Evolutionary conservation across 225 moss, liverwort and hornwort genomes (phyloP).

Genomic region (Pseudoscleropodium purum): DNA sequence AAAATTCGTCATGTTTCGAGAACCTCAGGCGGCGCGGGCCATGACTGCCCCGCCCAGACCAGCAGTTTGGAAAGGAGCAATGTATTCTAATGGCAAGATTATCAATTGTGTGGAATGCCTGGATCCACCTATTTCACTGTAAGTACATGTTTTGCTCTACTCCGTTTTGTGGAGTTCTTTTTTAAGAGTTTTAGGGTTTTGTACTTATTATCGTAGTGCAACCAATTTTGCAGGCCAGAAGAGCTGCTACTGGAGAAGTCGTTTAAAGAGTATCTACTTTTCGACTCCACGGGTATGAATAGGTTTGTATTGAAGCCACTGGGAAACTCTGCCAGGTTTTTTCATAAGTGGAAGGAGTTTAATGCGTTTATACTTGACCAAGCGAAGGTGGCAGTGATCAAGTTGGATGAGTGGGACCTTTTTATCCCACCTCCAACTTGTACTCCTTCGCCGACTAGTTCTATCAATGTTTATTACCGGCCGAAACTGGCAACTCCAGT

Average conservation of each 20-base stretch:
- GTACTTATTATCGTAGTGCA: neutral
- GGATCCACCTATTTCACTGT: conserved; percentile 1
- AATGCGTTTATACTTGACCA: neutral
- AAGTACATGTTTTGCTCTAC: neutral
- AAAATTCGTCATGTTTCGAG: neutral
- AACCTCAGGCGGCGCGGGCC: neutral
- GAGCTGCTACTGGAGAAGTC: neutral
- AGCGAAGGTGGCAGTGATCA: conserved; percentile 3
- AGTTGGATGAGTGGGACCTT: conserved; percentile 8
- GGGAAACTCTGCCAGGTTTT: neutral
- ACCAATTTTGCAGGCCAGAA: conserved; percentile 6
- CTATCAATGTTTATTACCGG: conserved; percentile 1
- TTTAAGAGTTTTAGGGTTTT: neutral
- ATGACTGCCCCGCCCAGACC: neutral
- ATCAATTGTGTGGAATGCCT: neutral
- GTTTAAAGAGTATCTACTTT: neutral
- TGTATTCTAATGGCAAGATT: neutral
- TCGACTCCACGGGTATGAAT: neutral
- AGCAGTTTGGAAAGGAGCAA: neutral
- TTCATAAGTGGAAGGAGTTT: conserved; percentile 4
- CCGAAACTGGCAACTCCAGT: neutral
- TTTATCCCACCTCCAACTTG: neutral
- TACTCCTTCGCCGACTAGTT: neutral
- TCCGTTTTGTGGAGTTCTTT: neutral
- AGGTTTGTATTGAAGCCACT: neutral